Base-by-base conservation (phyloP, 306 rosid species). In the Vigna unguiculata region DNA sequence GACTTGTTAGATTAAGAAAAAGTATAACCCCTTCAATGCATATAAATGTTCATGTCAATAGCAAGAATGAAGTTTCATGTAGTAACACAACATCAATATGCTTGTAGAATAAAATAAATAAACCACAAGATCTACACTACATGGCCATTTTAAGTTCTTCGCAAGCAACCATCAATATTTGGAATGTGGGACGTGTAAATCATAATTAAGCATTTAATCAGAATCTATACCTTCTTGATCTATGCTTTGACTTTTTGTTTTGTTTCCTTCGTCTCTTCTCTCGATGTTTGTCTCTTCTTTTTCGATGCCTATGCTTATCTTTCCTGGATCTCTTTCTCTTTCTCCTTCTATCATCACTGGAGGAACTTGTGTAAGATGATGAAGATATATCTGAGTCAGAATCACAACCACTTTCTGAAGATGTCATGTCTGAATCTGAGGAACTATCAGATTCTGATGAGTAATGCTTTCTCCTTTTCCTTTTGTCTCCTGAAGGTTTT, bases 381-480 rank as follows among this genome's bases (percentile, higher is more conserved):
- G 97, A 87, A n/a, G 97, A 96, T 13, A 69, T 9, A 85, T 82
- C 78, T 5, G 93, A 88, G 69, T 96, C 97, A 40, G 97, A 87
- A 84, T 82, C 98, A 87, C 89, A 87, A 79, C 91, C 96, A 62
- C 89, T 82, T 70, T 89, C 99, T 0, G 97, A 87, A 34, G 96
- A 91, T 60, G 91, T 93, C 19, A 30, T 17, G 12, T 95, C 98
- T 59, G 97, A 81, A 86, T 90, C 97, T 9, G 93, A 92, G 49
- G 91, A 88, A 79, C 90, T 96, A 60, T 84, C 94, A 1, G 99
- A 88, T 21, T 84, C 89, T 0, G 93, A 88, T 63, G 93, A 82
- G 78, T 88, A 74, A 69, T 92, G 80, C 88, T 63, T 91, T 83
- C 86, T 86, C 87, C 89, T 88, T 81, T 85, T 96, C 87, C 83